Percentiles rank a stretch among this genome's conserved stretches.
These are phyloP conservation scores for Shiraia sp. DNA, from an alignment of 2,329 filamentous ascomycete species.

Conservation along the genomic window DNA sequence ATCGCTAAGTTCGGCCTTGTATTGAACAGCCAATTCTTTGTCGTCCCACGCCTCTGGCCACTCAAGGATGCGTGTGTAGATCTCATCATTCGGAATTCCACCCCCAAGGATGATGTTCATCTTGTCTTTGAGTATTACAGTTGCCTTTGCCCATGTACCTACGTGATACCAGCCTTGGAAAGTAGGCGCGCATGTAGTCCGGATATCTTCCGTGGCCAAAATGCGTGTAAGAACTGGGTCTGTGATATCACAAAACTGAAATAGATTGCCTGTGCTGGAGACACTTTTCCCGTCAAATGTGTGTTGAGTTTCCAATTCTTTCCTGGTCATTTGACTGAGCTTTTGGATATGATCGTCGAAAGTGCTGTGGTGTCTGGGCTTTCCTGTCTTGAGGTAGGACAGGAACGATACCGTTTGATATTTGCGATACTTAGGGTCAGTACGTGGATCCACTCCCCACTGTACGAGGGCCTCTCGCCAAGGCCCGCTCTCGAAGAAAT, in stretches of 20 bases:
- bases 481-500: constrained; percentile 89
- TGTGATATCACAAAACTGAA: constrained; percentile 90
- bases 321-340: constrained; percentile 23
- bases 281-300: constrained; percentile 81
- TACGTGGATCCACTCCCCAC: constrained; percentile 84
- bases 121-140: constrained; percentile 86
- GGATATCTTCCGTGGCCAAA: constrained; percentile 63
- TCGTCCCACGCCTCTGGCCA: constrained; percentile 43
- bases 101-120: constrained; percentile 55
- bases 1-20: constrained; percentile 32
- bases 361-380: constrained; percentile 26
- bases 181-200: constrained; percentile 48
- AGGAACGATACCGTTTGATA: constrained; percentile 75
- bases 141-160: constrained; percentile 80
- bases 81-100: constrained; percentile 32
- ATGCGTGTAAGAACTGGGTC: constrained; percentile 74
- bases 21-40: constrained; percentile 31
- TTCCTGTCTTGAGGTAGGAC: constrained; percentile 37
- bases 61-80: constrained; percentile 35
- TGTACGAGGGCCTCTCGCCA: constrained; percentile 87
- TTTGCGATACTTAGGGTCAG: constrained; percentile 72
- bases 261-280: constrained; percentile 81
- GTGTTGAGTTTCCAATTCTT: constrained; percentile 54
- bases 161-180: constrained; percentile 82
- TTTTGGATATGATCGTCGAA: constrained; percentile 31